Base-by-base conservation (phyloP, 2,329 filamentous ascomycete species). In the Alternaria novae-zelandiae region DNA sequence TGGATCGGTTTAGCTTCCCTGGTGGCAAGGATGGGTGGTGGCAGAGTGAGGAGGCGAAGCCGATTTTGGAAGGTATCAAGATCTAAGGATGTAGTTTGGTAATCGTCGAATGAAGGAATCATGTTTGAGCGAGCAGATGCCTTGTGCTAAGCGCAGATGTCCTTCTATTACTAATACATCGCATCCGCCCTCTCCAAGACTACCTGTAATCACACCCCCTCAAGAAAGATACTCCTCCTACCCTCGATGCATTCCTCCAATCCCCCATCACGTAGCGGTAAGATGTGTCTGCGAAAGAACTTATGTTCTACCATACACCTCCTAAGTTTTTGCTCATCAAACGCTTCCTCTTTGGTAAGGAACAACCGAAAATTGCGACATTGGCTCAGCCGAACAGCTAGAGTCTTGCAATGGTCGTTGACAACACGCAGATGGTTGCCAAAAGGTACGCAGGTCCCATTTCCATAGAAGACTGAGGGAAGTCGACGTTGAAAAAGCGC, bases 21-120 rank as follows among this genome's bases (percentile, higher is more conserved):
- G 93, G 93, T 8, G 87, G 90, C 74, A 86, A 90, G 65, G 90
- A 90, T 5, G 92, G 92, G 75, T 97, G 93, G 92, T 97, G 94
- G 94, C 89, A 83, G 81, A 90, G 86, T 51, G 90, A 93, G 41
- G 91, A 92, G 81, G 93, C 93, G n/a, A 91, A 84, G 82, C 82
- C 84, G 1, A 94, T 96, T 70, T 79, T 94, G 36, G 89, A 93
- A 61, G 86, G 85, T 4, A 80, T 80, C 61, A 82, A 76, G 68
- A 83, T 83, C 60, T 84, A 59, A 20, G 11, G 21, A 15, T 11
- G 21, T 25, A 32, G 1, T 23, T 53, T 41, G 8, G 20, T 41
- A 5, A 3, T 41, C 2, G 1, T 17, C 3, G 21, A 41, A 2
- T 53, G 3, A 41, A 7, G 3, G 15, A 41, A 41, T 20, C 20